Conservation (phyloP, 2,329 filamentous ascomycete species). For the Colletotrichum tropicicola region DNA sequence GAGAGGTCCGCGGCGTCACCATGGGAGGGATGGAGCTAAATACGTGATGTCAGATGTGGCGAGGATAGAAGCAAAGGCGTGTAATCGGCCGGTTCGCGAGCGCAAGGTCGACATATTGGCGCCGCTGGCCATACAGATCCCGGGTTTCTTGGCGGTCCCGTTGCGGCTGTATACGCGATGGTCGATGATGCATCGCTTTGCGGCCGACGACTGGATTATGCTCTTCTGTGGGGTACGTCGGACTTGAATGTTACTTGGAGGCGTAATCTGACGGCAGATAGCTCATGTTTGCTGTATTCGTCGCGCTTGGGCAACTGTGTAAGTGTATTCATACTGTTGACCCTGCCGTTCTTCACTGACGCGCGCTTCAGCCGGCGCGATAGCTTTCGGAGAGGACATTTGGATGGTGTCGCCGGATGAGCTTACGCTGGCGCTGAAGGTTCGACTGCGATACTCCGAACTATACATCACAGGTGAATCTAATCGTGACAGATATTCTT, state of each 20-base stretch:
- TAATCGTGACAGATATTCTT: no score
- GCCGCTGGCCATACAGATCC: slow-evolving; percentile 45
- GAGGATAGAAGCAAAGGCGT: slow-evolving; percentile 42
- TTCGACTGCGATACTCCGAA: no score
- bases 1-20: background rate
- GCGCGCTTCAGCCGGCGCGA: slow-evolving; percentile 30
- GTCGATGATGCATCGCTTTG: slow-evolving; percentile 39
- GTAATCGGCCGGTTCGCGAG: slow-evolving; percentile 40
- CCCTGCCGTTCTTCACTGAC: background rate
- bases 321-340: background rate
- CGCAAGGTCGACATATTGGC: slow-evolving; percentile 42
- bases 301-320: slow-evolving; percentile 43
- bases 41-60: slow-evolving; percentile 36
- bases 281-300: slow-evolving; percentile 42
- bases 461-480: no score
- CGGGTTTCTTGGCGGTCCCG: slow-evolving; percentile 43
- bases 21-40: slow-evolving; percentile 13
- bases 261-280: slow-evolving; percentile 24
- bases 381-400: slow-evolving; percentile 47
- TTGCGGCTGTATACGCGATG: slow-evolving; percentile 48
- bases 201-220: slow-evolving; percentile 51
- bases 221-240: slow-evolving; percentile 42
- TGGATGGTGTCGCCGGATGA: slow-evolving; percentile 42
- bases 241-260: background rate
- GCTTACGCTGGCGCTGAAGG: slow-evolving; percentile 41